A percentile compares a stretch with the other conserved stretches of the same genome.
These are phyloP conservation scores for Cymodocea nodosa DNA, from an alignment of 116 monocot genomes.

Conservation along the genomic window DNA sequence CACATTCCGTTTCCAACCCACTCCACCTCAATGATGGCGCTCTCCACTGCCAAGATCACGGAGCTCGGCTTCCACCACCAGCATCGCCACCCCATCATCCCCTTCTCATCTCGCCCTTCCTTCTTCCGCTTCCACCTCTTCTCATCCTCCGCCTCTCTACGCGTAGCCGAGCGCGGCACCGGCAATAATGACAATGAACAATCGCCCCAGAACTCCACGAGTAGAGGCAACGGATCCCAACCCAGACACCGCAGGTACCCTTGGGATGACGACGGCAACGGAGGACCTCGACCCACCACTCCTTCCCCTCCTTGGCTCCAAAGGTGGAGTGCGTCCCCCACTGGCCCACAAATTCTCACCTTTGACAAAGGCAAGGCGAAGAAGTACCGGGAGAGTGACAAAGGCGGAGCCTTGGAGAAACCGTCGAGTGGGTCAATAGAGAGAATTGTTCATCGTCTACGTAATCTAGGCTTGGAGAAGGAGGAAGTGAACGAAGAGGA, in stretches of 20 bases:
- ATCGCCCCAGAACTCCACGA: too few species aligned
- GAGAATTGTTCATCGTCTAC: slow-evolving; percentile 44
- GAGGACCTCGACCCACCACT: background rate
- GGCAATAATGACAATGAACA: too few species aligned
- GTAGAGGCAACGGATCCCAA: background rate
- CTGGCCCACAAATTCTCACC: slow-evolving; percentile 6
- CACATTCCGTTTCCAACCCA: too few species aligned
- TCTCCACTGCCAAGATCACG: slow-evolving; percentile 27
- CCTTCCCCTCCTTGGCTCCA: slow-evolving; percentile 40
- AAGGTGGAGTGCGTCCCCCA: slow-evolving; percentile 25
- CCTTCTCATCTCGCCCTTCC: background rate
- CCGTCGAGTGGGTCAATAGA: slow-evolving; percentile 21
- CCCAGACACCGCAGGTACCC: slow-evolving; percentile 10
- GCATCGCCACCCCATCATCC: slow-evolving; percentile 5
- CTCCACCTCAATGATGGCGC: slow-evolving; percentile 16
- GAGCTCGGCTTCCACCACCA: slow-evolving; percentile 24
- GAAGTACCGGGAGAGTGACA: background rate
- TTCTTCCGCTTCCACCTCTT: slow-evolving; percentile 11
- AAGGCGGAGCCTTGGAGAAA: background rate
- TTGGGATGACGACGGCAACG: slow-evolving; percentile 16
- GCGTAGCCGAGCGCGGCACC: too few species aligned
- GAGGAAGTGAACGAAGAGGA: slow-evolving; percentile 8
- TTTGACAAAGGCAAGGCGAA: background rate
- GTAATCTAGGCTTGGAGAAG: slow-evolving; percentile 29
- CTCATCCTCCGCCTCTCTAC: slow-evolving; percentile 6